These are phyloP conservation scores for Phytophthora chlamydospora DNA, from an alignment of 352 stramenopile genomes.

Conservation along the genomic window DNA sequence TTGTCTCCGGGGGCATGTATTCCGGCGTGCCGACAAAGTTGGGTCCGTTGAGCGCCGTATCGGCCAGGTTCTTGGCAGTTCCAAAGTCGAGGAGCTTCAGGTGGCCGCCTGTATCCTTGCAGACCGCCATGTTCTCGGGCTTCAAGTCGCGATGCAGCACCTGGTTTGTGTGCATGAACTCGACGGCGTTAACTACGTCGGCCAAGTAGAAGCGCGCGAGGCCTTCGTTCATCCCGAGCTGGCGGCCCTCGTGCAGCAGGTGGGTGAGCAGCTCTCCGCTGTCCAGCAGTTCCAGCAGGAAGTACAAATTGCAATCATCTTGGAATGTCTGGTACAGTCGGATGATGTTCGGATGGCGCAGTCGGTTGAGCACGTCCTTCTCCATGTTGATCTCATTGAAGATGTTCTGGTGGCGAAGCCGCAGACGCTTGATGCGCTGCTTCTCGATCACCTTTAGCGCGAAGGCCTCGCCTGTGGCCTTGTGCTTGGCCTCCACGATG, in stretches of 20 bases:
- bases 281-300: conserved; percentile 94
- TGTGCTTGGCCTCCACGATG: conserved; percentile 91
- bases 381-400: conserved; percentile 99
- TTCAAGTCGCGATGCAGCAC: conserved; percentile 96
- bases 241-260: conserved; percentile 82
- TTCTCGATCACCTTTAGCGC: conserved; percentile 97
- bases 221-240: conserved; percentile 79
- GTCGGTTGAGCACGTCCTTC: conserved; percentile 91
- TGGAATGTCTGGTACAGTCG: conserved; percentile 96
- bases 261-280: conserved; percentile 93
- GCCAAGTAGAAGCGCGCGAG: conserved; percentile 88
- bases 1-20: conserved; percentile 89
- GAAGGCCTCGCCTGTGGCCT: conserved; percentile 91
- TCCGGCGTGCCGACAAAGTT: conserved; percentile 91
- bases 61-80: conserved; percentile 74
- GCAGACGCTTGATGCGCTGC: conserved; percentile 84
- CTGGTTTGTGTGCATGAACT: conserved; percentile 92
- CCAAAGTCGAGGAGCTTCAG: conserved; percentile 86
- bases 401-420: conserved; percentile 96
- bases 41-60: conserved; percentile 70
- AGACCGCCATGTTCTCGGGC: conserved; percentile 96
- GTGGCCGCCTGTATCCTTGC: conserved; percentile 51
- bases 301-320: conserved; percentile 95
- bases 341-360: conserved; percentile 93
- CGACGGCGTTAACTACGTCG: conserved; percentile 91